These are phyloP conservation scores for Rugonectria rugulosa DNA, from an alignment of 2,329 filamentous ascomycete genomes.

Conservation along the genomic window DNA sequence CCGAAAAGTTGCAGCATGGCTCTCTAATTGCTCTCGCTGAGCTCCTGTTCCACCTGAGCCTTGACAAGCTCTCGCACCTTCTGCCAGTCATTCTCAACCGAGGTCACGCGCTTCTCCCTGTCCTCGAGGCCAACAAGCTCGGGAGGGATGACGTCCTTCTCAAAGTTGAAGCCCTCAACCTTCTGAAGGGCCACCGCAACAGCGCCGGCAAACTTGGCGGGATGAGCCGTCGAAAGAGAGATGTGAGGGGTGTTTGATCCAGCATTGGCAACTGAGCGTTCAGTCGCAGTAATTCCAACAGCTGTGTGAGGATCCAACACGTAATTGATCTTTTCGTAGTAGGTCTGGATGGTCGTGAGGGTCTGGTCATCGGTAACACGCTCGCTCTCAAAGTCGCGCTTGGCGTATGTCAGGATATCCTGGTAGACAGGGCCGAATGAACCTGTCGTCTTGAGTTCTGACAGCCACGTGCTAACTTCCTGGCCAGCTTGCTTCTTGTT, in stretches of 20 bases:
- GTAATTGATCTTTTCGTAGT: slow-evolving; percentile 71
- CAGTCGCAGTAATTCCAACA: slow-evolving; percentile 80
- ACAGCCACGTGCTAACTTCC: slow-evolving; percentile 80
- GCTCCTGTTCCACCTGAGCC: slow-evolving; percentile 4
- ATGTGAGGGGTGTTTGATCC: slow-evolving; percentile 71
- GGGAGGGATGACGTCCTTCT: slow-evolving; percentile 74
- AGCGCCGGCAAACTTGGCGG: slow-evolving; percentile 90
- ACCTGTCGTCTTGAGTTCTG: slow-evolving; percentile 79
- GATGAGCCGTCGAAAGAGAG: slow-evolving; percentile 90
- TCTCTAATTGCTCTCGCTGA: slow-evolving; percentile 3
- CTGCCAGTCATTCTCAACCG: slow-evolving; percentile 75
- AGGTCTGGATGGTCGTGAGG: slow-evolving; percentile 66
- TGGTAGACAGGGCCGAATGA: slow-evolving; percentile 81
- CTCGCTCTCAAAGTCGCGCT: slow-evolving; percentile 83
- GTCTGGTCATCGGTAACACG: slow-evolving; percentile 72
- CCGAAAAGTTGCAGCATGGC: too few relatives aligned
- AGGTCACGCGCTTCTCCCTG: slow-evolving; percentile 76
- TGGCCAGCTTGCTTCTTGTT: slow-evolving; percentile 75
- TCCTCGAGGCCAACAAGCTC: slow-evolving; percentile 84
- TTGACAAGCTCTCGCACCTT: slow-evolving; percentile 65
- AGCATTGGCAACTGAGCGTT: slow-evolving; percentile 69
- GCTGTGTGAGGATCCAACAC: slow-evolving; percentile 93
- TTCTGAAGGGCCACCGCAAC: slow-evolving; percentile 80
- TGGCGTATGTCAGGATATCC: slow-evolving; percentile 75
- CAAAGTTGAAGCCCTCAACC: slow-evolving; percentile 78